Percentiles rank a stretch among this genome's conserved stretches.
Evolutionary conservation across 331 rosid species (phyloP).

Genomic region (Arachis monticola): DNA sequence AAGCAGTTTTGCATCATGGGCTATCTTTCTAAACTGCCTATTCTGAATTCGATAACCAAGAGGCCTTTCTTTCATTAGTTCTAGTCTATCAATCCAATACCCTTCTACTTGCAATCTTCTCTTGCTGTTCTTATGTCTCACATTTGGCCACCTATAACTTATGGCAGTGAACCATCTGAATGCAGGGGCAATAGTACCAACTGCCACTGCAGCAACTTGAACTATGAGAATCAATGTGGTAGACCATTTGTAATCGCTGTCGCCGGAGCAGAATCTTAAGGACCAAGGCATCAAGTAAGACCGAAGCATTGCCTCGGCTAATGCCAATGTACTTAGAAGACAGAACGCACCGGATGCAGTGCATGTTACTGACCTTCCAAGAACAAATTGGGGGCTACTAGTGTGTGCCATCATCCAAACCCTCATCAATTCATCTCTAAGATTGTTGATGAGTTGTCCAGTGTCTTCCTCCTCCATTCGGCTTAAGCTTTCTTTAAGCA

Average conservation of each 20-base stretch:
- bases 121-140: constrained; percentile 37
- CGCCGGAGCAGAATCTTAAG: constrained; percentile 64
- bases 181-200: constrained; percentile 88
- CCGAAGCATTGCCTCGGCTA: constrained; percentile 63
- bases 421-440: constrained; percentile 53
- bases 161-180: constrained; percentile 78
- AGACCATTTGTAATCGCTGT: constrained; percentile 84
- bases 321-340: constrained; percentile 60
- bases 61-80: constrained; percentile 59
- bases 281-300: constrained; percentile 68
- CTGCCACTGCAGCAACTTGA: constrained; percentile 66
- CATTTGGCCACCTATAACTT: constrained; percentile 59
- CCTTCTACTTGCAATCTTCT: constrained; percentile 56
- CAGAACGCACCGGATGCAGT: constrained; percentile 91
- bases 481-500: constrained; percentile 43
- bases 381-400: constrained; percentile 80
- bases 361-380: constrained; percentile 84
- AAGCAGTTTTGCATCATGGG: constrained; percentile 51
- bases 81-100: constrained; percentile 68
- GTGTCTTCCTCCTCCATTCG: background rate
- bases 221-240: constrained; percentile 57
- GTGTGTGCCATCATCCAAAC: constrained; percentile 95
- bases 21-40: constrained; percentile 55
- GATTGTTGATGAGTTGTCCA: constrained; percentile 24
- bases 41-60: constrained; percentile 46